These are phyloP conservation scores for Ascochyta pisi DNA, from an alignment of 2,329 filamentous ascomycete species.

Conservation along the genomic window DNA sequence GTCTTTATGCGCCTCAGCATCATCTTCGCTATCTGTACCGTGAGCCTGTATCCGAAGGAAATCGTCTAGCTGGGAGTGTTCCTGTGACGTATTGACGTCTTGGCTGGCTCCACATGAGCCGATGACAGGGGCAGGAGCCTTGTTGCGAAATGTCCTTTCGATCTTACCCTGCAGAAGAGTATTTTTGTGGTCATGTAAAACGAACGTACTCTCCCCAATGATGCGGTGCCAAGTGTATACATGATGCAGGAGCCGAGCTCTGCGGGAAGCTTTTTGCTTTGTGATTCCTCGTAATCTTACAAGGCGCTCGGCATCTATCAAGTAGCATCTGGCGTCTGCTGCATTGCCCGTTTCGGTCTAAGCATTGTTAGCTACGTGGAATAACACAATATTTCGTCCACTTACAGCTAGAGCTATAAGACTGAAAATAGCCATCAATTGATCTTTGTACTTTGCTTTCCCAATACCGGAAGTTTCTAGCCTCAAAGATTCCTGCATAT, in stretches of 20 bases:
- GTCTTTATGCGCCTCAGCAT: conserved; percentile 50
- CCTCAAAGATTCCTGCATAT: conserved; percentile 24
- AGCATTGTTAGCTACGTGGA: background rate
- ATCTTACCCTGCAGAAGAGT: conserved; percentile 14
- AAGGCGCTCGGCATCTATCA: conserved; percentile 55
- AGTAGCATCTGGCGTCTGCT: conserved; percentile 46
- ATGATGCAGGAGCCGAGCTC: conserved; percentile 53
- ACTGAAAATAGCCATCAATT: conserved; percentile 26
- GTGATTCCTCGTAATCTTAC: conserved; percentile 51
- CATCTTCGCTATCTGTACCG: conserved; percentile 47
- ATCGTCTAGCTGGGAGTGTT: conserved; percentile 47
- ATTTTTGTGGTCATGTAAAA: conserved; percentile 26
- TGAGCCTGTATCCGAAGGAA: conserved; percentile 49
- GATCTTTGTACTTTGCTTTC: conserved; percentile 29
- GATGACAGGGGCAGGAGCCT: conserved; percentile 12
- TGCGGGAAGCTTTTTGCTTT: conserved; percentile 50
- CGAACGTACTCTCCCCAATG: conserved; percentile 43
- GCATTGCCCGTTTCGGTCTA: conserved; percentile 23
- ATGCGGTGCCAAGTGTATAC: conserved; percentile 28
- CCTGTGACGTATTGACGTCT: conserved; percentile 23
- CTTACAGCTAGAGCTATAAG: conserved; percentile 25
- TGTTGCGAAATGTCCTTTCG: conserved; percentile 10
- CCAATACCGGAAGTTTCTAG: conserved; percentile 16
- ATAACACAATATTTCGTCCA: background rate
- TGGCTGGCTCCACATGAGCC: conserved; percentile 2